phyloP scores from a whole-genome alignment of 441 rosid species.

The Hura crepitans region DNA sequence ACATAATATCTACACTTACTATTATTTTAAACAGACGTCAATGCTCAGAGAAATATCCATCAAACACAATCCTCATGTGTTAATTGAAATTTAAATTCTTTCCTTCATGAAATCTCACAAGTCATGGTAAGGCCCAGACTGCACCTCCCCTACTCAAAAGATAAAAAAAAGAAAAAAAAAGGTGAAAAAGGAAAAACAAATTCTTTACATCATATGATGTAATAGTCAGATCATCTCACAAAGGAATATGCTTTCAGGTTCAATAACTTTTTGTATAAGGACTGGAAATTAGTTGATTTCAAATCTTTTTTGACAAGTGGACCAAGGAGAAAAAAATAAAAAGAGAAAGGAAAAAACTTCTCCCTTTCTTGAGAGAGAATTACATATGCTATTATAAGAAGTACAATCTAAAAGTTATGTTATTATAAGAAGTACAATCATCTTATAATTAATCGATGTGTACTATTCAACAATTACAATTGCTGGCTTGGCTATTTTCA shows the following conservation, averaged over 20 bases:
- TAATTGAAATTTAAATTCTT: background rate
- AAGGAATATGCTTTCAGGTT: background rate
- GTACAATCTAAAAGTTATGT: too few species aligned
- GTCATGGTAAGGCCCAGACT: background rate
- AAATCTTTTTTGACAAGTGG: background rate
- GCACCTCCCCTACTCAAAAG: background rate
- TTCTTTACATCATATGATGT: background rate
- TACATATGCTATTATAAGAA: too few species aligned
- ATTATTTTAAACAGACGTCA: background rate
- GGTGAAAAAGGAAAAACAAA: background rate
- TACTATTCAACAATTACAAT: too few species aligned
- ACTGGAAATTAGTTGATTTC: background rate
- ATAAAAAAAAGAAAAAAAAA: too few species aligned
- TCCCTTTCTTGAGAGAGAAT: too few species aligned
- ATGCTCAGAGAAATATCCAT: background rate
- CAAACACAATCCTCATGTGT: background rate
- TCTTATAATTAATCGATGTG: too few species aligned
- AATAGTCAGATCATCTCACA: background rate
- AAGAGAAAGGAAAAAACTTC: slow-evolving; percentile 40
- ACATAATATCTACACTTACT: background rate
- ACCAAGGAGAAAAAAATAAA: background rate
- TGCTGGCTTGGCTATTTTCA: slow-evolving; percentile 73
- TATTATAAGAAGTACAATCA: too few species aligned
- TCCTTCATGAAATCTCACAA: background rate
- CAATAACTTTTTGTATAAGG: background rate